Evolutionary conservation across 805 yeast genomes (phyloP).

Genomic region (Candida pseudoglaebosa): DNA sequence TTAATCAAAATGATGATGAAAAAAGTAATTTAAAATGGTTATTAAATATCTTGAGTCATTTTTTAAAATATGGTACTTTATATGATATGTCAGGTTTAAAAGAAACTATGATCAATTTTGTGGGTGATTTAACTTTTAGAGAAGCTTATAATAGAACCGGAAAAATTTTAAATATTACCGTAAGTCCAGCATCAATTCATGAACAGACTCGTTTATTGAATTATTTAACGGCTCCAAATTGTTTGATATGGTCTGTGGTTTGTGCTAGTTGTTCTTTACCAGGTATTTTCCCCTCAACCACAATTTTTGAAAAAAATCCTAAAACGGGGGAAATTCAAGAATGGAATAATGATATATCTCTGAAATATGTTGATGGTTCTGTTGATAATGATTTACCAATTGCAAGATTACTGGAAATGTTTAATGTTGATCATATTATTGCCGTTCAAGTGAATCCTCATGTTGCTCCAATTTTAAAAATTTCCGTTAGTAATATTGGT

Average conservation of each 20-base stretch:
- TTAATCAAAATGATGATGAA: constrained; percentile 28
- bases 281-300: constrained; percentile 81
- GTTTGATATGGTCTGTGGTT: constrained; percentile 81
- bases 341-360: constrained; percentile 73
- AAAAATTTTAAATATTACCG: constrained; percentile 87
- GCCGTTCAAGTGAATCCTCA: constrained; percentile 98
- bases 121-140: constrained; percentile 88
- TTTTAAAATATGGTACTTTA: constrained; percentile 85
- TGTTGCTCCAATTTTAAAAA: constrained; percentile 79
- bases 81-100: constrained; percentile 72
- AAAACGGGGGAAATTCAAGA: constrained; percentile 68
- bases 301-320: constrained; percentile 78
- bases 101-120: constrained; percentile 67
- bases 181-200: constrained; percentile 84
- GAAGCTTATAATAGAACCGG: constrained; percentile 96
- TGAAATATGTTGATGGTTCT: constrained; percentile 91
- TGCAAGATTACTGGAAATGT: constrained; percentile 88
- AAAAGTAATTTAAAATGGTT: constrained; percentile 43
- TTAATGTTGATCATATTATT: constrained; percentile 93
- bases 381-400: constrained; percentile 94
- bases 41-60: constrained; percentile 38
- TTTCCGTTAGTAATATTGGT: constrained; percentile 65
- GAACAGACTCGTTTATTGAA: constrained; percentile 86
- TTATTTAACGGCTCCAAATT: constrained; percentile 77
- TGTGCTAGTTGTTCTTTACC: constrained; percentile 96